Base-by-base conservation (phyloP, 2,329 filamentous ascomycete species). In the Claviceps sp. region DNA sequence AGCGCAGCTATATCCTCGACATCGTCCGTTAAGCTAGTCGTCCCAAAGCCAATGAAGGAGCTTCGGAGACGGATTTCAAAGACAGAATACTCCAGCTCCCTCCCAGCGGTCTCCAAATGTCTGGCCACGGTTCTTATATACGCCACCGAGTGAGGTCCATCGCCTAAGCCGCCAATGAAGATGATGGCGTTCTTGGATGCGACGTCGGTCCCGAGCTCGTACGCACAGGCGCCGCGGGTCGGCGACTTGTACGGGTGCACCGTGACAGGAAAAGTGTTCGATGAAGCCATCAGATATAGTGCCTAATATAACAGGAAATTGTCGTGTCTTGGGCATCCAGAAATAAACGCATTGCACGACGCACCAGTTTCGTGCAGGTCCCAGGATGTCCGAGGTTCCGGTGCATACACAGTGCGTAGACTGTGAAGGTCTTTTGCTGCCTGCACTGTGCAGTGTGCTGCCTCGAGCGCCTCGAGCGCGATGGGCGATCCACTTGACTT, bases 141-240 rank as follows among this genome's bases (percentile, higher is more conserved):
- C 1, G 73, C 68, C 8, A 85, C 74, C 0, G 80, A 82, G 55
- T 85, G 78, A 53, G 84, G 78, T 1, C 83, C 83, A 64, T 88
- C 85, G 39, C 75, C 76, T 16, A 89, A 75, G 38, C 85, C 85
- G 55, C 82, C 83, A 55, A 88, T 75, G 67, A 85, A 85, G 54
- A 88, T 65, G 50, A 88, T 65, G 3, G 80, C 81, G 65, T 86
- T 80, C 48, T 63, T 68, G 52, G 70, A 65, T 42, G 65, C 59
- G 11, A 58, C 43, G 16, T 64, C 61, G 20, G 29, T 38, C 23
- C 74, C 73, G 17, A 67, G 59, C 58, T 78, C 75, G 56, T 77
- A 78, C 36, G 74, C 74, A 52, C 67, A 69, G 6, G 69, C 66
- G 47, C 66, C 60, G 7, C 64, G 56, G 14, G 64, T 68, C 4